Conservation (phyloP, 495 filamentous ascomycete species). For the Podospora comata region DNA sequence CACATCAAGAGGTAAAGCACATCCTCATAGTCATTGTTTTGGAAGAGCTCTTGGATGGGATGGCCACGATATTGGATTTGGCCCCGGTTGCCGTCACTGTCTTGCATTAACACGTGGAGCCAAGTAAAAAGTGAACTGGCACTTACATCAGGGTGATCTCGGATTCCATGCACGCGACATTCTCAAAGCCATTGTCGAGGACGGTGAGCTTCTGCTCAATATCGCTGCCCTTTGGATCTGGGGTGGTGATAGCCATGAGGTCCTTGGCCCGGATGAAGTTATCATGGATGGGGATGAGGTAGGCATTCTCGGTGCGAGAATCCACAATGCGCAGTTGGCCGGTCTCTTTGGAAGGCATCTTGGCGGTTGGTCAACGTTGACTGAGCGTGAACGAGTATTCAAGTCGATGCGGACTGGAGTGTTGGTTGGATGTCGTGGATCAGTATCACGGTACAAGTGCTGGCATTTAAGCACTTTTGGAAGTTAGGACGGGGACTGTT, state of each 20-base stretch:
- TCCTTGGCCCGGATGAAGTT: constrained; percentile 7
- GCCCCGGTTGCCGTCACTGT: constrained; percentile 39
- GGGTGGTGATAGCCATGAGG: constrained; percentile 1
- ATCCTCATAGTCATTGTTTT: constrained; percentile 40
- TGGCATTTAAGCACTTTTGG: neutral
- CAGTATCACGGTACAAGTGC: neutral
- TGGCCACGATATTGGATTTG: constrained; percentile 42
- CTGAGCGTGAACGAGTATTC: neutral
- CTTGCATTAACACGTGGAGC: neutral
- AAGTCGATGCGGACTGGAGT: neutral
- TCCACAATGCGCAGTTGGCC: constrained; percentile 7
- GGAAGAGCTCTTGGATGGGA: constrained; percentile 42
- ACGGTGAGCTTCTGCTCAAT: constrained; percentile 36
- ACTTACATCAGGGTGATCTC: constrained; percentile 48
- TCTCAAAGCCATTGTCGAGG: constrained; percentile 53
- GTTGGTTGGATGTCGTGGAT: neutral
- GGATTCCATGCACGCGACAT: constrained; percentile 51
- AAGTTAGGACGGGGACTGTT: neutral
- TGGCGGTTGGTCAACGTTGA: neutral
- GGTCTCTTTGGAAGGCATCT: neutral
- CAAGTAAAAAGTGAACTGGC: neutral
- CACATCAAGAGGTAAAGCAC: constrained; percentile 45
- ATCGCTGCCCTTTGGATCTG: neutral
- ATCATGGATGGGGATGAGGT: constrained; percentile 5
- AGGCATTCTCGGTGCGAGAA: constrained; percentile 4